Conservation (phyloP, 2,329 filamentous ascomycete genomes). For the Fusarium nodosum region DNA sequence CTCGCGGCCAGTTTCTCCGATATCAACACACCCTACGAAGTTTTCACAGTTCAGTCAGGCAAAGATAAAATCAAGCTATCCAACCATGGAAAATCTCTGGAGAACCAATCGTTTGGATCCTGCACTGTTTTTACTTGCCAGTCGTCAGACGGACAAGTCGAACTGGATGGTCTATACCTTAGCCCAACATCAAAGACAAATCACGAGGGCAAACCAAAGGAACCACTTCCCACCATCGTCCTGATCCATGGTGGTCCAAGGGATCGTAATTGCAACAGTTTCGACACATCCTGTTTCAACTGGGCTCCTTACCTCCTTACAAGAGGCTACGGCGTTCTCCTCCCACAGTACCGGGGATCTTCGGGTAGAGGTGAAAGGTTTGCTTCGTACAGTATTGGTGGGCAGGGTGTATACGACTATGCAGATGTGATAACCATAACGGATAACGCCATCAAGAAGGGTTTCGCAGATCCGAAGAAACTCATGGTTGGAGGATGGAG, state of each 20-base stretch:
- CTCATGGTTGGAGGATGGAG: constrained; percentile 56
- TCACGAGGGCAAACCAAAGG: neutral
- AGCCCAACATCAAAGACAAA: constrained; percentile 4
- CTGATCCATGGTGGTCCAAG: constrained; percentile 35
- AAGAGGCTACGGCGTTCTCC: constrained; percentile 56
- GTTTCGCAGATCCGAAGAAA: constrained; percentile 50
- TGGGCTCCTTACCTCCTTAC: constrained; percentile 53
- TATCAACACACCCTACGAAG: constrained; percentile 29
- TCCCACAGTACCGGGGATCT: constrained; percentile 57
- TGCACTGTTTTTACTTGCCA: constrained; percentile 23
- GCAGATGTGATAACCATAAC: constrained; percentile 55
- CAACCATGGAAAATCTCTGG: constrained; percentile 12
- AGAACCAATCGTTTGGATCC: constrained; percentile 3
- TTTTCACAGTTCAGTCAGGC: constrained; percentile 8
- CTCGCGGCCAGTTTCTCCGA: constrained; percentile 43
- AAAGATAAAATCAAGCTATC: constrained; percentile 25
- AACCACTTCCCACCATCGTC: constrained; percentile 30
- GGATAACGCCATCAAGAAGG: constrained; percentile 51
- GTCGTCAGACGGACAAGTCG: constrained; percentile 28
- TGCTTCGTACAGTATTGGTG: constrained; percentile 49
- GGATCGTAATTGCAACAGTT: constrained; percentile 35
- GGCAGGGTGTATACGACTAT: constrained; percentile 55
- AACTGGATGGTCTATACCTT: constrained; percentile 31
- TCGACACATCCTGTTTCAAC: constrained; percentile 47
- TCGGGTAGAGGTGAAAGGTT: constrained; percentile 52